phyloP scores from a whole-genome alignment of 108 stramenopile species.

The Nitzschia sp. region DNA sequence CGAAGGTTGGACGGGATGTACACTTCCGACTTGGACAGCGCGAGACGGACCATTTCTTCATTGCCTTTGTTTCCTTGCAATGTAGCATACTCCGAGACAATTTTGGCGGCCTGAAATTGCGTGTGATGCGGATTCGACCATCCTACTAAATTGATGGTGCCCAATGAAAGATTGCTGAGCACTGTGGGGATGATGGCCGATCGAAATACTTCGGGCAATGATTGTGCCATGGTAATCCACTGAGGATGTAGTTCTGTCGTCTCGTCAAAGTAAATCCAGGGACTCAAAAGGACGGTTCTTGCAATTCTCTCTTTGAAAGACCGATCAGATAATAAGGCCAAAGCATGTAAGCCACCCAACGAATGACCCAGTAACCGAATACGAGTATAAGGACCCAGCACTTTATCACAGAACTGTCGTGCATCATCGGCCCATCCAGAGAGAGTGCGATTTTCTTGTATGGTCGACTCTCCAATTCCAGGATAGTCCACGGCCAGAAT shows the following conservation, averaged over 20 bases:
- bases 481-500: slow-evolving; percentile 34
- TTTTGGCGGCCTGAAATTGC: slow-evolving; percentile 14
- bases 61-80: slow-evolving; percentile 26
- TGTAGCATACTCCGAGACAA: slow-evolving; percentile 11
- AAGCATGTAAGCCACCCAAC: slow-evolving; percentile 22
- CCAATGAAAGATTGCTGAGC: slow-evolving; percentile 1
- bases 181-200: slow-evolving; percentile 14
- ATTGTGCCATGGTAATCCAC: slow-evolving; percentile 26
- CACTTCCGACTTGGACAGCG: slow-evolving; percentile 12
- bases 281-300: slow-evolving; percentile 19
- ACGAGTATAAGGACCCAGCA: neutral
- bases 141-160: slow-evolving; percentile 4
- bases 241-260: slow-evolving; percentile 1
- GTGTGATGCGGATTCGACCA: slow-evolving; percentile 22
- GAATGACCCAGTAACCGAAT: slow-evolving; percentile 27
- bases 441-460: slow-evolving; percentile 17
- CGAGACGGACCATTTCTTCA: slow-evolving; percentile 29
- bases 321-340: slow-evolving; percentile 18
- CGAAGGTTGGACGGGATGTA: slow-evolving; percentile 2
- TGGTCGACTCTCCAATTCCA: slow-evolving; percentile 35
- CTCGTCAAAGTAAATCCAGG: slow-evolving; percentile 26
- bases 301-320: slow-evolving; percentile 18
- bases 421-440: slow-evolving; percentile 29
- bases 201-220: slow-evolving; percentile 19
- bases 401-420: slow-evolving; percentile 14